phyloP scores from a whole-genome alignment of 495 filamentous ascomycete genomes.

The Daldinia grandis region DNA sequence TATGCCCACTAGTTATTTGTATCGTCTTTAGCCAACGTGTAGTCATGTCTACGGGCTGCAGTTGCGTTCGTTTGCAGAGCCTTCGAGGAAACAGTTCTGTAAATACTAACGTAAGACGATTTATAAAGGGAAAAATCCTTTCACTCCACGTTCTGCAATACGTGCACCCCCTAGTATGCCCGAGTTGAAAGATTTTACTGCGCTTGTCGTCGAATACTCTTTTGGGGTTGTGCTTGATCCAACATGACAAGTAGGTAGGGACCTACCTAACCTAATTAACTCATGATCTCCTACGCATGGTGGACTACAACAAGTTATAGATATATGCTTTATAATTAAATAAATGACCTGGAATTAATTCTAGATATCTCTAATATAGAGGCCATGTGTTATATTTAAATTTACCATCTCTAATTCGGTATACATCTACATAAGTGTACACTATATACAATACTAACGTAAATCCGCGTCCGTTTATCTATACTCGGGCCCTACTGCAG shows the following conservation, averaged over 20 bases:
- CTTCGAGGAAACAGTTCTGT: neutral
- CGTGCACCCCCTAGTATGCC: neutral
- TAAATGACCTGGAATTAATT: neutral
- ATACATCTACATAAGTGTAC: conserved; percentile 33
- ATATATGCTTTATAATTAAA: neutral
- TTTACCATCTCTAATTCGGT: conserved; percentile 26
- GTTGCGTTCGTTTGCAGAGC: neutral
- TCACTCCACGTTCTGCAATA: neutral
- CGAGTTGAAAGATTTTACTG: neutral
- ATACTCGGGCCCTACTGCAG: neutral
- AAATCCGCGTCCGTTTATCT: neutral
- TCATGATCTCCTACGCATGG: neutral
- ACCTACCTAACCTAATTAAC: too few relatives aligned
- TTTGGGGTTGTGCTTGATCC: too few relatives aligned
- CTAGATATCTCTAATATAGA: neutral
- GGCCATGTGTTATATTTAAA: neutral
- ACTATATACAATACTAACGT: conserved; percentile 22
- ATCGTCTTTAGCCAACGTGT: neutral
- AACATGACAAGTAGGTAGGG: too few relatives aligned
- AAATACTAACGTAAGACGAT: neutral
- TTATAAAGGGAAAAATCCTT: neutral
- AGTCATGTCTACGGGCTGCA: neutral
- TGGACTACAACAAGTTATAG: neutral
- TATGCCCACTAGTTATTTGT: neutral
- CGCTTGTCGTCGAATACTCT: neutral